A percentile compares a stretch with the other conserved stretches of the same genome.
Evolutionary conservation across 306 rosid genomes (phyloP).

Genomic region (Crotalaria pallida): DNA sequence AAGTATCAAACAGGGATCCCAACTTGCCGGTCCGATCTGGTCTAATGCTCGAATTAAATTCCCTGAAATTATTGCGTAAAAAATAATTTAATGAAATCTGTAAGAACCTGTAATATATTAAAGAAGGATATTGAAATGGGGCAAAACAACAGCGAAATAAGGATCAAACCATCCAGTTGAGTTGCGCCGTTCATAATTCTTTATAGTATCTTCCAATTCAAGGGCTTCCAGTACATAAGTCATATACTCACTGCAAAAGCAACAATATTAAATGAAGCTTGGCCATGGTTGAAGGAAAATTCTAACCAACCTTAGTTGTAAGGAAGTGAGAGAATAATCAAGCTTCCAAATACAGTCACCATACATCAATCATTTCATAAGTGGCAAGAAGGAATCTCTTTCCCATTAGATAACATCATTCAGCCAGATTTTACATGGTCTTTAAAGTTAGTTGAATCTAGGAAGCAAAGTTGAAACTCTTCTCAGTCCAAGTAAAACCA

Average conservation of each 20-base stretch:
- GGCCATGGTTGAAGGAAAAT: constrained; percentile 7
- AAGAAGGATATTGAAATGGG: background rate
- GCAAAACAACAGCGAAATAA: background rate
- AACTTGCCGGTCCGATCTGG: constrained; percentile 65
- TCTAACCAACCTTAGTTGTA: constrained; percentile 6
- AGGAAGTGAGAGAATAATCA: background rate
- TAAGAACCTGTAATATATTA: constrained; percentile 15
- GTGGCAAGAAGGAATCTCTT: constrained; percentile 3
- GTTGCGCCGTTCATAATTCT: constrained; percentile 64
- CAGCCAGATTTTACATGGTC: constrained; percentile 3
- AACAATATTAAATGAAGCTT: constrained; percentile 28
- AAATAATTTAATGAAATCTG: constrained; percentile 1
- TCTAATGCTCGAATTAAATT: constrained; percentile 73
- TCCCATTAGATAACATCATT: background rate
- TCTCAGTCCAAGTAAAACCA: constrained; percentile 14
- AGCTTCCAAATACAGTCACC: background rate
- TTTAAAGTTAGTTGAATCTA: constrained; percentile 6
- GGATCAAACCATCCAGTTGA: constrained; percentile 89
- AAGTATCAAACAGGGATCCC: constrained; percentile 61
- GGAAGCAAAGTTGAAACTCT: constrained; percentile 8
- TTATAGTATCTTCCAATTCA: constrained; percentile 87
- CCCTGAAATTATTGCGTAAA: constrained; percentile 55
- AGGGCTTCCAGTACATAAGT: constrained; percentile 73
- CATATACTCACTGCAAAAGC: constrained; percentile 80
- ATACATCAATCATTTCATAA: constrained; percentile 2